Evolutionary conservation across 306 rosid species (phyloP).

Genomic region (Fragaria ananassa): DNA sequence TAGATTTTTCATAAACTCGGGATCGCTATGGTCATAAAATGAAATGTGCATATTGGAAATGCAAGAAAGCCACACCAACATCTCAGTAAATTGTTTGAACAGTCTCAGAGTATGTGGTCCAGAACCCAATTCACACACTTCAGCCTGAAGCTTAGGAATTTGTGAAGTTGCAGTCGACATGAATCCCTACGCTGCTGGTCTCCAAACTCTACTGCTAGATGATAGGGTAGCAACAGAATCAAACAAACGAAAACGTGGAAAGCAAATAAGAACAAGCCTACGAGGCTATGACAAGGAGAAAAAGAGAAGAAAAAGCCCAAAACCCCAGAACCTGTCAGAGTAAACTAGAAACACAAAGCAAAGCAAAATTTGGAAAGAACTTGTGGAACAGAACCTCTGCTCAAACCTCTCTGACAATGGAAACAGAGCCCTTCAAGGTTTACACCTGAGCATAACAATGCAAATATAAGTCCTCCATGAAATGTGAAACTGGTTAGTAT

Average conservation of each 20-base stretch:
- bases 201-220: not conserved
- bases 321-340: not conserved
- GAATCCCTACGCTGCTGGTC: not conserved
- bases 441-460: conserved; percentile 26
- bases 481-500: not conserved
- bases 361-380: not conserved
- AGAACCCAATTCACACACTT: not conserved
- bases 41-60: not conserved
- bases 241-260: not conserved
- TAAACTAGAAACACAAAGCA: not conserved
- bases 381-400: conserved; percentile 15
- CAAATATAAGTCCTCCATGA: conserved; percentile 22
- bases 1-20: not conserved
- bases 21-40: not conserved
- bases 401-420: conserved; percentile 21
- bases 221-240: not conserved
- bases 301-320: not conserved
- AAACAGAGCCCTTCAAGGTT: conserved; percentile 26
- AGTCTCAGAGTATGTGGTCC: not conserved
- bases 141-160: not conserved
- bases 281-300: not conserved
- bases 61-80: not conserved
- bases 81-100: not conserved
- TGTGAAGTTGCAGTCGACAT: not conserved
- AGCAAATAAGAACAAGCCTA: not conserved